Conservation (phyloP, 352 stramenopile species). For the Phytophthora cajani region DNA sequence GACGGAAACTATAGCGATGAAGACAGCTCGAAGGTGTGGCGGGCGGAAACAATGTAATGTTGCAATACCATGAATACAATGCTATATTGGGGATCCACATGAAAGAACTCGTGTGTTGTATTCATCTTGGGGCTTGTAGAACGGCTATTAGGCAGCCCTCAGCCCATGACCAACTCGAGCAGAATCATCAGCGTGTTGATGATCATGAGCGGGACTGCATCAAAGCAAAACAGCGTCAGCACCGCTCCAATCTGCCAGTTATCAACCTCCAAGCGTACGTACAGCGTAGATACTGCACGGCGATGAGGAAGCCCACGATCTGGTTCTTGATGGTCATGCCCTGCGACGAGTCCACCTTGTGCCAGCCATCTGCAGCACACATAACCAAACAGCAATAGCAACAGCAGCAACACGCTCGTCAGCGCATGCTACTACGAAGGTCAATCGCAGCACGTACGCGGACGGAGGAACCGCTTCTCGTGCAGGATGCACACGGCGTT, state of each 20-base stretch:
- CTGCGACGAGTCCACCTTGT: conserved; percentile 81
- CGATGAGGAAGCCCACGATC: conserved; percentile 82
- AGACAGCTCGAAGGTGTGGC: background rate
- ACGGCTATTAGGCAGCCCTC: conserved; percentile 12
- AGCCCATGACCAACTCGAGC: conserved; percentile 81
- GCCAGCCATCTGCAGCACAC: conserved; percentile 73
- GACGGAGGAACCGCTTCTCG: conserved; percentile 87
- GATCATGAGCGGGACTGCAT: conserved; percentile 79
- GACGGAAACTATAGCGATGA: background rate
- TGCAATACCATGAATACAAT: conserved; percentile 1
- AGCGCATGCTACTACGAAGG: background rate
- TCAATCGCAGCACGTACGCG: conserved; percentile 54
- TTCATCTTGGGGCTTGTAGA: conserved; percentile 7
- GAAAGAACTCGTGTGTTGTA: conserved; percentile 14
- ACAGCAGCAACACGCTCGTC: background rate
- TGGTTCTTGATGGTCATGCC: conserved; percentile 91
- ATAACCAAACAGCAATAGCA: background rate
- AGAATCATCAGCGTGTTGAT: conserved; percentile 86
- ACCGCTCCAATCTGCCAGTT: background rate
- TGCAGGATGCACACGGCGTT: conserved; percentile 90
- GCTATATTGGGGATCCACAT: background rate
- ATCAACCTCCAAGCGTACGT: conserved; percentile 18
- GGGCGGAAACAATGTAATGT: background rate
- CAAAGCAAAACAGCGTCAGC: conserved; percentile 3
- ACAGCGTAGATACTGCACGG: conserved; percentile 88